phyloP scores from a whole-genome alignment of 129 eudicot species.

The Flaveria trinervia region DNA sequence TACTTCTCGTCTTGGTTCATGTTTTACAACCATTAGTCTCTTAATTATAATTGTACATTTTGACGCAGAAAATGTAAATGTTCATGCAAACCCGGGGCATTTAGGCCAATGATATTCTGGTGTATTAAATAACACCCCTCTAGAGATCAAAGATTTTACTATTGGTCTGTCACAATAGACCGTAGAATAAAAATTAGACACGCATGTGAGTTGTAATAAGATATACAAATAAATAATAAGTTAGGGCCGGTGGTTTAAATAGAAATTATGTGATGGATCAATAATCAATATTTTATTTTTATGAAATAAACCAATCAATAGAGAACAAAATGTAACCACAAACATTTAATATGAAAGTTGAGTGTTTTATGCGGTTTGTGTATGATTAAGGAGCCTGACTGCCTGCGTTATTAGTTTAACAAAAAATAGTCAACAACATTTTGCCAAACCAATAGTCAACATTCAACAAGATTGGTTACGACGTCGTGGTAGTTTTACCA shows the following conservation, averaged over 20 bases:
- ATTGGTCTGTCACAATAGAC: too few relatives aligned
- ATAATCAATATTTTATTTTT: not conserved
- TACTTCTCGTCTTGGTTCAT: not conserved
- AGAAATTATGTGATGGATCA: not conserved
- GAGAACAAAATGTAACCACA: not conserved
- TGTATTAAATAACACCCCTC: too few relatives aligned
- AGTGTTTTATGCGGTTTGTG: not conserved
- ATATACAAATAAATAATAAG: too few relatives aligned
- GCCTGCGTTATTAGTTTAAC: not conserved
- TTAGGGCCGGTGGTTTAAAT: not conserved
- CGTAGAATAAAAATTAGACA: too few relatives aligned
- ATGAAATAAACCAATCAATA: not conserved
- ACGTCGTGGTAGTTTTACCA: slow-evolving; percentile 22
- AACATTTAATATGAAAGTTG: not conserved
- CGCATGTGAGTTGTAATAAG: too few relatives aligned
- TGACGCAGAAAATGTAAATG: too few relatives aligned
- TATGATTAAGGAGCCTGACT: not conserved
- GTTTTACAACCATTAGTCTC: too few relatives aligned
- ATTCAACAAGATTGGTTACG: not conserved
- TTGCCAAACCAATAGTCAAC: not conserved
- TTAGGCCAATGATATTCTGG: too few relatives aligned
- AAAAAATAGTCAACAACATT: not conserved
- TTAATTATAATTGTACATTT: too few relatives aligned
- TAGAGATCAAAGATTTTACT: too few relatives aligned
- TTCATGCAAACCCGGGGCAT: too few relatives aligned